Evolutionary conservation across 805 yeast species (phyloP).

Genomic region (Cyberlindnera misumaiensis): DNA sequence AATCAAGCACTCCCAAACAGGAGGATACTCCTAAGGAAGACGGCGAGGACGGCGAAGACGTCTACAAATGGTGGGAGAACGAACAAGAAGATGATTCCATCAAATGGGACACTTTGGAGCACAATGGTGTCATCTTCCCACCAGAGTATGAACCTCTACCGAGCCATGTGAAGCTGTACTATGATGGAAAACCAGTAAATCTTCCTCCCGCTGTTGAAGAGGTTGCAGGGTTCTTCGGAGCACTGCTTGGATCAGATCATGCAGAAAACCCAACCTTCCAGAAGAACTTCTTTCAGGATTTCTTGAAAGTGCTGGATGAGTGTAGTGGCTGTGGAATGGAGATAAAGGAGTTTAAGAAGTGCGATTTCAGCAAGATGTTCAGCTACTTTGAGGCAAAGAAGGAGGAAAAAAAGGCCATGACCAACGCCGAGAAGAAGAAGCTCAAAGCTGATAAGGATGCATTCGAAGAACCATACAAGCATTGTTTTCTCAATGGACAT

Average conservation of each 20-base stretch:
- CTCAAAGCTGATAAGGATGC: slow-evolving; percentile 67
- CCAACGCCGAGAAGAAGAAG: slow-evolving; percentile 69
- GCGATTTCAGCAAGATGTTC: slow-evolving; percentile 74
- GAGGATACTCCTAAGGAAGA: slow-evolving; percentile 29
- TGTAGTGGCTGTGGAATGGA: slow-evolving; percentile 56
- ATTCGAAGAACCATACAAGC: slow-evolving; percentile 73
- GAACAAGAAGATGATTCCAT: slow-evolving; percentile 61
- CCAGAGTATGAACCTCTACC: slow-evolving; percentile 90
- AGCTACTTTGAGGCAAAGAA: slow-evolving; percentile 63
- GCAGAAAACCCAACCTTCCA: slow-evolving; percentile 82
- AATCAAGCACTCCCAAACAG: slow-evolving; percentile 24
- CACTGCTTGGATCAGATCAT: slow-evolving; percentile 82
- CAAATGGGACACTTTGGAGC: slow-evolving; percentile 84
- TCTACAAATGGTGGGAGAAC: slow-evolving; percentile 83
- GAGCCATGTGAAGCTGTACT: slow-evolving; percentile 60
- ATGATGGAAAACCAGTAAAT: slow-evolving; percentile 68
- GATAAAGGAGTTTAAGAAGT: slow-evolving; percentile 52
- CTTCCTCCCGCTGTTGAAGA: slow-evolving; percentile 85
- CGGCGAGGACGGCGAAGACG: slow-evolving; percentile 50
- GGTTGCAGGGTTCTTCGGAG: slow-evolving; percentile 93
- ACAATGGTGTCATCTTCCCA: slow-evolving; percentile 89
- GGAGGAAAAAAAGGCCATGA: slow-evolving; percentile 62
- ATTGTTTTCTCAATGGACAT: slow-evolving; percentile 78
- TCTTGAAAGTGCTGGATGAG: slow-evolving; percentile 59
- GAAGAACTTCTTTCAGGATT: slow-evolving; percentile 80